Conservation (phyloP, 257 asterid genomes). For the Paulownia fortunei region DNA sequence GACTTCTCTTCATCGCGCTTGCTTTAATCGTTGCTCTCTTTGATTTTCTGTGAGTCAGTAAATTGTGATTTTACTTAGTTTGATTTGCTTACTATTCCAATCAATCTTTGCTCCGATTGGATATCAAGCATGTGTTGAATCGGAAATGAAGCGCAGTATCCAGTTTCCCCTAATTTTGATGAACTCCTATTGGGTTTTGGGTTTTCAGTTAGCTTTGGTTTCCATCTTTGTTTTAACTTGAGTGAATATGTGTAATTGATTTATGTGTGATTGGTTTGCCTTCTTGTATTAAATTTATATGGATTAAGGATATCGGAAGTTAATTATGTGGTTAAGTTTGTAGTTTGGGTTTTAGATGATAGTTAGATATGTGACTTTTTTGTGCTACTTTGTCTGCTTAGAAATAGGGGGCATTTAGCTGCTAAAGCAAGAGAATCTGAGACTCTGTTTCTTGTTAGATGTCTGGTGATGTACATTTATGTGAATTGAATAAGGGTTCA, state of each 20-base stretch:
- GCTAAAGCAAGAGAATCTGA: neutral
- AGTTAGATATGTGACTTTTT: neutral
- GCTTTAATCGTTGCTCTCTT: conserved; percentile 25
- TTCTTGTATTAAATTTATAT: conserved; percentile 7
- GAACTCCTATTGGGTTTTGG: neutral
- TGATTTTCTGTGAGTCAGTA: conserved; percentile 17
- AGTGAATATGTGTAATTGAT: neutral
- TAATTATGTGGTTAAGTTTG: conserved; percentile 17
- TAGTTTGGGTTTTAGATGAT: neutral
- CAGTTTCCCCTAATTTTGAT: conserved; percentile 5
- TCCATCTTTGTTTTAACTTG: neutral
- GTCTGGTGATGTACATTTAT: neutral
- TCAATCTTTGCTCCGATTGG: conserved; percentile 16
- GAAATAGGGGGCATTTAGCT: neutral
- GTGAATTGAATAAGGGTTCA: neutral
- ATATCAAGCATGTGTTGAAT: neutral
- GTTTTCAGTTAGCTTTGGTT: conserved; percentile 14
- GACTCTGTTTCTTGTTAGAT: neutral
- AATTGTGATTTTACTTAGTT: conserved; percentile 11
- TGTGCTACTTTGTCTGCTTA: neutral
- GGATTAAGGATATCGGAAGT: conserved; percentile 21
- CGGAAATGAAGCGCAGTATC: conserved; percentile 17
- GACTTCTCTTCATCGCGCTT: conserved; percentile 25
- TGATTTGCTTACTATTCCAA: conserved; percentile 23
- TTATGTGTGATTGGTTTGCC: conserved; percentile 26